Conservation (phyloP, 2,329 filamentous ascomycete genomes). For the Trichoderma harzianum region DNA sequence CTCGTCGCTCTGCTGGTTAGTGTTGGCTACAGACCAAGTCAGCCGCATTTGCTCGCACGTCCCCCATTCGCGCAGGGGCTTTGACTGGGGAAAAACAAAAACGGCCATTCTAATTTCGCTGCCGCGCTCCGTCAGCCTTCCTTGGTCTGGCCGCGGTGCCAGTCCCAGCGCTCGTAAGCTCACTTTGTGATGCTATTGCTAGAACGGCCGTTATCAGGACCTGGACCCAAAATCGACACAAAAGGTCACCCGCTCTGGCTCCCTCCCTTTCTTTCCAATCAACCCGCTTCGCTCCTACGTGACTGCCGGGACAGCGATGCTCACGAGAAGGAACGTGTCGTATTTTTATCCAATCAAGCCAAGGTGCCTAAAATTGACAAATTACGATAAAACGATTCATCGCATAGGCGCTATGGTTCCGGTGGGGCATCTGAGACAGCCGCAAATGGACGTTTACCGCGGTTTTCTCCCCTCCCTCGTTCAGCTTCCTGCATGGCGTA, state of each 20-base stretch:
- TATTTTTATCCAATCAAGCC: conserved; percentile 17
- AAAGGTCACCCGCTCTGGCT: neutral
- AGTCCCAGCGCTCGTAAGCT: neutral
- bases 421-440: conserved; percentile 15
- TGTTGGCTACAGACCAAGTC: neutral
- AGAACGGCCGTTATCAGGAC: neutral
- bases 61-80: neutral
- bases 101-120: neutral
- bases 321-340: conserved; percentile 4
- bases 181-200: neutral
- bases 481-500: conserved; percentile 11
- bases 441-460: neutral
- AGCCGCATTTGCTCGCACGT: conserved; percentile 6
- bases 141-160: neutral
- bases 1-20: neutral
- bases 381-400: conserved; percentile 14
- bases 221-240: neutral
- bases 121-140: neutral
- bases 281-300: neutral
- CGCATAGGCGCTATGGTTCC: conserved; percentile 8
- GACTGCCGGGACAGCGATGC: neutral
- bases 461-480: neutral
- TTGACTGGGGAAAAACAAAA: neutral
- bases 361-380: conserved; percentile 8
- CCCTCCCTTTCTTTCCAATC: neutral